Evolutionary conservation across 371 early-diverging fungal genomes (phyloP).

Genomic region (Mortierella sp.): DNA sequence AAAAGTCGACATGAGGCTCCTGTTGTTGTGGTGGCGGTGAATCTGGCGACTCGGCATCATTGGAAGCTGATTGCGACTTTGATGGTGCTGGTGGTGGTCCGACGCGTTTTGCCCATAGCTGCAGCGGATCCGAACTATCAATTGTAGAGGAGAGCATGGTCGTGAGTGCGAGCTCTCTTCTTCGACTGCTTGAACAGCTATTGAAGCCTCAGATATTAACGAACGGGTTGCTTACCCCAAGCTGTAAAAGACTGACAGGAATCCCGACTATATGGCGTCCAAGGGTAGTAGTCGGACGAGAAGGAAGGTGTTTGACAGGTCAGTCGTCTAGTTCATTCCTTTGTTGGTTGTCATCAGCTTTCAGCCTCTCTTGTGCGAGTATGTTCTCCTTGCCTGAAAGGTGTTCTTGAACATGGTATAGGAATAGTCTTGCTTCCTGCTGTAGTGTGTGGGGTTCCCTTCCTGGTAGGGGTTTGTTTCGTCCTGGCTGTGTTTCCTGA

Average conservation of each 20-base stretch:
- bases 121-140: constrained; percentile 85
- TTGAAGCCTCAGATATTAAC: neutral
- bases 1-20: constrained; percentile 80
- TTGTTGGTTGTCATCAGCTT: neutral
- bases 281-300: neutral
- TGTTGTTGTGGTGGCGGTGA: constrained; percentile 6
- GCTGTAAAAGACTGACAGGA: constrained; percentile 90
- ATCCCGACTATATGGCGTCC: constrained; percentile 77
- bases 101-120: constrained; percentile 78
- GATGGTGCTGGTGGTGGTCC: constrained; percentile 61
- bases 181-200: neutral
- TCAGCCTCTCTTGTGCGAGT: neutral
- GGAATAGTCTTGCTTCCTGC: neutral
- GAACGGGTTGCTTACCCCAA: constrained; percentile 72
- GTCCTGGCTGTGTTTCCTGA: neutral
- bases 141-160: neutral
- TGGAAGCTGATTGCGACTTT: constrained; percentile 6
- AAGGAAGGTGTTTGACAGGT: neutral
- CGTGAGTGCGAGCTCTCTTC: neutral
- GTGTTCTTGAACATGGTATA: constrained; percentile 77
- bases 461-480: neutral
- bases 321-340: neutral
- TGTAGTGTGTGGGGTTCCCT: neutral
- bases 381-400: constrained; percentile 69
- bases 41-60: constrained; percentile 12